Conservation (phyloP, 2,329 filamentous ascomycete genomes). For the Colletotrichum shisoi region DNA sequence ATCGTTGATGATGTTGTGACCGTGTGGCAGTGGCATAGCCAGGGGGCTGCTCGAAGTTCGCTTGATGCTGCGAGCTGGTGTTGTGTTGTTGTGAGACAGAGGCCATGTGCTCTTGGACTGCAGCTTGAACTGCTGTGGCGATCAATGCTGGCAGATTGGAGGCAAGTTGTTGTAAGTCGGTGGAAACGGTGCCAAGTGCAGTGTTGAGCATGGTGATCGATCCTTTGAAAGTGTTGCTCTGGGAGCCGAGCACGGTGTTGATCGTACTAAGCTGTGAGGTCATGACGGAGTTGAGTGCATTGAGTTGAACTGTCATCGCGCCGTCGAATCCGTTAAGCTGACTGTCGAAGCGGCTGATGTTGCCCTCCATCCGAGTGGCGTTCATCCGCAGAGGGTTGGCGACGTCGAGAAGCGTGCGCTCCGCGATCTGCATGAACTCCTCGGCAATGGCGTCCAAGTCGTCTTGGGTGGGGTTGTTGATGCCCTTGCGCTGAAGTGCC, state of each 20-base stretch:
- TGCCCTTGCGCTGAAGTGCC: constrained; percentile 32
- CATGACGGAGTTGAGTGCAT: constrained; percentile 11
- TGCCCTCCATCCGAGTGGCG: constrained; percentile 1
- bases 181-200: neutral
- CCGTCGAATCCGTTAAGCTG: constrained; percentile 1
- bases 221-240: neutral
- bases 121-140: neutral
- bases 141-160: neutral
- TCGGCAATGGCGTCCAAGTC: constrained; percentile 36
- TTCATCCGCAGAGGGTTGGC: constrained; percentile 37
- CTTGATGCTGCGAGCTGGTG: neutral
- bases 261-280: too few relatives aligned
- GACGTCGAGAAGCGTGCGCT: constrained; percentile 37
- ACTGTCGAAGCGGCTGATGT: constrained; percentile 1
- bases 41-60: neutral
- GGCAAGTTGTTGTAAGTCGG: neutral
- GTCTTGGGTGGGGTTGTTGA: constrained; percentile 35
- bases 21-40: neutral
- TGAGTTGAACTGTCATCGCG: neutral
- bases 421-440: constrained; percentile 37
- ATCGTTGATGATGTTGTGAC: neutral
- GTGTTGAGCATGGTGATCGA: constrained; percentile 19
- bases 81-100: neutral
- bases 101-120: neutral
- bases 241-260: too few relatives aligned